Evolutionary conservation across 306 rosid genomes (phyloP), one percentile per base, ranked within the genome.

Genomic region (Crotalaria pallida): DNA sequence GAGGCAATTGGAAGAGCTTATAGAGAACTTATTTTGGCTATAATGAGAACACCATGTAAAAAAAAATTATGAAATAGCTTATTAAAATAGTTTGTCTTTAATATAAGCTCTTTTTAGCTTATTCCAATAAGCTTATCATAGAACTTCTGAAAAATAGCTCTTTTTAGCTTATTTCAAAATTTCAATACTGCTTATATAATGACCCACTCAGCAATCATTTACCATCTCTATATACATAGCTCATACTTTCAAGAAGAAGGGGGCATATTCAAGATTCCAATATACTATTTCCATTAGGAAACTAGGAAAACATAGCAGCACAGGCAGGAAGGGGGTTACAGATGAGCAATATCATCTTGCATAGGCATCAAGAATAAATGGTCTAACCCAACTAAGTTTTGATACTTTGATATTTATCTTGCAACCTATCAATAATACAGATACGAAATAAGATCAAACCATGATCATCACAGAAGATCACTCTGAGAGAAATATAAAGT

Each of bases 401-500:
- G 38, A 23, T 38, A 16, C 29, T 15, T 33, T 33, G n/a, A 29
- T 67, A 44, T 34, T 69, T 74, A 36, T 17, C 45, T 38, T 19
- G 59, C 40, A 50, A 65, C 74, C 50, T 62, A 62, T 53, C 53
- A 47, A 64, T 36, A 49, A 67, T 27, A 56, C 43, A 21, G 36
- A 55, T 16, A 58, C 45, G 63, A 74, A 19, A 19, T 36, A 65
- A 52, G 50, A 38, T 9, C 45, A 48, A 48, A 24, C 23, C 67
- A 65, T 63, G 58, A 40, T 64, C 59, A 69, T 57, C 34, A 38
- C 51, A 53, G 27, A 24, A 56, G 43, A 77, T 77, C 57, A 4
- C 9, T 58, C 63, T 12, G 21, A 44, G 17, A 57, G 40, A 60
- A 34, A 50, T 44, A 23, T 27, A 13, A 43, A 71, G 56, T 24